Base-by-base conservation (phyloP, 108 stramenopile genomes). In the Cylindrotheca fusiformis region DNA sequence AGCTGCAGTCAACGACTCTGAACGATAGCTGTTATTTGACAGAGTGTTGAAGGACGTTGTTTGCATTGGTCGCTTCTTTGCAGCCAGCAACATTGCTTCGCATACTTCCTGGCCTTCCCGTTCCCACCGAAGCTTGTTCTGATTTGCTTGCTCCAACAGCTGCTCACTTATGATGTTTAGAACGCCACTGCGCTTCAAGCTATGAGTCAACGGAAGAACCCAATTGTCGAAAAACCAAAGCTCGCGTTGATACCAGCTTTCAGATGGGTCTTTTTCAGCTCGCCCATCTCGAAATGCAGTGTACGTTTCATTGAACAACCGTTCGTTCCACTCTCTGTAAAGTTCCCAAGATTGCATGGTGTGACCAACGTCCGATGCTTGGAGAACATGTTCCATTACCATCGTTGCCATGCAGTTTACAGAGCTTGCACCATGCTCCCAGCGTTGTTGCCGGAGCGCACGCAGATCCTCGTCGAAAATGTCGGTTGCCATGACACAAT, bases 401-500 rank as follows among this genome's bases (percentile, higher is more conserved):
- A 56, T 22, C 5, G 55, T 31, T 14, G 12, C 25, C 55, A 28
- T 56, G 6, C 8, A 5, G 55, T 56, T 5, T 6, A 6, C 36
- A 20, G 41, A 27, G 10, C 5, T 25, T 6, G 67, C 67, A 8
- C 67, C 73, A 21, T 63, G 55, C n/a, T 74, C 46, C 73, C 73
- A 74, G 5, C 73, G 67, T 5, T 21, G 52, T 52, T 65, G 67
- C 1, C 55, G 24, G 6, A 27, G 24, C 14, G 29, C 25, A 55
- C 55, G 24, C 8, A 55, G 55, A 27, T 30, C 68, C n/a, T 48
- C 54, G 59, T 76, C 68, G 31, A 72, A 65, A 55, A 85, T 78
- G 60, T 85, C 84, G 14, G 84, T 85, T 2, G 69, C 44, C 24
- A 85, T 53, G 19, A 85, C 84, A n/a, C 69, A 32, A 60, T 85